phyloP scores from a whole-genome alignment of 352 stramenopile species.

The Globisporangium barbulae region DNA sequence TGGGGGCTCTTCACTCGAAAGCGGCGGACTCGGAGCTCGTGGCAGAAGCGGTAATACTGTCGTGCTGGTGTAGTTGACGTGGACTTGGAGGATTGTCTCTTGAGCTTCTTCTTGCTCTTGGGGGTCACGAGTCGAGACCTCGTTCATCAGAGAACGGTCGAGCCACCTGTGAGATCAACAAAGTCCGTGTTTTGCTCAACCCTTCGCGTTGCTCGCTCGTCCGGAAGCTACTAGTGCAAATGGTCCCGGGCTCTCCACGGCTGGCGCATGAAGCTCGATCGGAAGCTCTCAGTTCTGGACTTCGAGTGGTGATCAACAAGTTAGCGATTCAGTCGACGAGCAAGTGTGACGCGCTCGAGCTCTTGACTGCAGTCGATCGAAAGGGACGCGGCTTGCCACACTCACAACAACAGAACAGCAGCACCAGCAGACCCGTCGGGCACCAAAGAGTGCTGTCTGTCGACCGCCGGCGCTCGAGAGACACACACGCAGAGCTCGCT shows the following conservation, averaged over 20 bases:
- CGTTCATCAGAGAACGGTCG: background rate
- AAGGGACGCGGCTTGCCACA: too few relatives aligned
- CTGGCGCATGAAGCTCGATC: slow-evolving; percentile 6
- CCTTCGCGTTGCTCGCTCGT: background rate
- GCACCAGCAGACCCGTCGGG: too few relatives aligned
- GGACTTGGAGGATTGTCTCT: background rate
- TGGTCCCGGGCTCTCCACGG: background rate
- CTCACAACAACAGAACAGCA: too few relatives aligned
- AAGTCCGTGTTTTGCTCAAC: background rate
- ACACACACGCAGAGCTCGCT: too few relatives aligned
- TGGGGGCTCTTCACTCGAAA: background rate
- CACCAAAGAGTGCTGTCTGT: too few relatives aligned
- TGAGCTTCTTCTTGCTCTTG: background rate
- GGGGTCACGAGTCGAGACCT: background rate
- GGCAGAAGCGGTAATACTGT: background rate
- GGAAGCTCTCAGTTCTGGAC: too few relatives aligned
- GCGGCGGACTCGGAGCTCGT: background rate
- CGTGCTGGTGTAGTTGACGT: background rate
- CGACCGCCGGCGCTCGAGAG: too few relatives aligned
- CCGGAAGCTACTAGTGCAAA: background rate
- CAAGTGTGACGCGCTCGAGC: background rate
- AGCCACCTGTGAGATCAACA: background rate
- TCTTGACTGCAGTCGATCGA: background rate
- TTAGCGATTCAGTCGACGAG: too few relatives aligned
- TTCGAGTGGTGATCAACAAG: background rate